These are phyloP conservation scores for Clitopilus passeckerianus DNA, from an alignment of 768 basidiomycete genomes.

Conservation along the genomic window DNA sequence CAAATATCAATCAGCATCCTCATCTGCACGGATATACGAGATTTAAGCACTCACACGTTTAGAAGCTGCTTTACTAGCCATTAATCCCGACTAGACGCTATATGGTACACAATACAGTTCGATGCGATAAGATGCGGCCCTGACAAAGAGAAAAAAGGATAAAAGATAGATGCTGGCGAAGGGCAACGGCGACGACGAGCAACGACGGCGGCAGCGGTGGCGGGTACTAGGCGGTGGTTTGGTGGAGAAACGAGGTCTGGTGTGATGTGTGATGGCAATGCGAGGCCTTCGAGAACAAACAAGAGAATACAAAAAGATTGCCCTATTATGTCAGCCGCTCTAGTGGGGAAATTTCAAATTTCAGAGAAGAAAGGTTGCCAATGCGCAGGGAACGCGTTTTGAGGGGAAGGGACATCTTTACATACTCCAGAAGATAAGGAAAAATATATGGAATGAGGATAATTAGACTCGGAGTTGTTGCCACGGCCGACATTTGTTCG, in stretches of 20 bases:
- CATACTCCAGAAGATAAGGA: too few relatives aligned
- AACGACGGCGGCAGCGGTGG: neutral
- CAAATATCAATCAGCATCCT: slow-evolving; percentile 1
- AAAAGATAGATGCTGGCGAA: slow-evolving; percentile 11
- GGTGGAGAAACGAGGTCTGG: neutral
- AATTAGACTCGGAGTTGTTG: too few relatives aligned
- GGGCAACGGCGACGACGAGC: slow-evolving; percentile 1
- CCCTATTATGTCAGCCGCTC: too few relatives aligned
- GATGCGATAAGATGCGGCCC: too few relatives aligned
- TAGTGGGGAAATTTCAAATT: too few relatives aligned
- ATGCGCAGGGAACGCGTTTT: too few relatives aligned
- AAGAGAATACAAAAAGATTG: neutral
- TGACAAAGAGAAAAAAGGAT: neutral
- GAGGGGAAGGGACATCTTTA: too few relatives aligned
- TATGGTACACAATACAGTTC: too few relatives aligned
- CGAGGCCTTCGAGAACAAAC: neutral
- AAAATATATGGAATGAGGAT: too few relatives aligned
- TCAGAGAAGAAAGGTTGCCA: too few relatives aligned
- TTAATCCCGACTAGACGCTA: slow-evolving; percentile 18
- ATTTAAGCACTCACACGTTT: slow-evolving; percentile 55
- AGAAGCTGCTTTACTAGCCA: slow-evolving; percentile 85
- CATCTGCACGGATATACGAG: neutral
- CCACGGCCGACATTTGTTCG: too few relatives aligned
- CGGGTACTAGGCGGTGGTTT: neutral
- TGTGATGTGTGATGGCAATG: neutral